Conservation (phyloP, 495 filamentous ascomycete genomes). For the Penicillium angulare region DNA sequence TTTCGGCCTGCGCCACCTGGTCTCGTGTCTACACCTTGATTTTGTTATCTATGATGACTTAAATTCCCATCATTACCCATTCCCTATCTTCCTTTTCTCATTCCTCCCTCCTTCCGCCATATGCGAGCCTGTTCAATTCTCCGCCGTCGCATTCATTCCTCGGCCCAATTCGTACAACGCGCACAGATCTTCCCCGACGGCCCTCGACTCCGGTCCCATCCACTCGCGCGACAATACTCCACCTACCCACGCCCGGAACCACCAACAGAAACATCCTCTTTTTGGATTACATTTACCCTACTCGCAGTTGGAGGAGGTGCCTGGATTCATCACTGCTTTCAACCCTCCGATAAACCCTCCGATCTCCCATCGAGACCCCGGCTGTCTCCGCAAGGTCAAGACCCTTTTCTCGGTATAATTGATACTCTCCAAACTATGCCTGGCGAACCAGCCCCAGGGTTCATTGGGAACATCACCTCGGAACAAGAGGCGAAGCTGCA, state of each 20-base stretch:
- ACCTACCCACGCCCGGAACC: constrained; percentile 20
- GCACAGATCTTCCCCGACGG: constrained; percentile 23
- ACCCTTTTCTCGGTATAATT: constrained; percentile 37
- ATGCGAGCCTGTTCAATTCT: constrained; percentile 37
- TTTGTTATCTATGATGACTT: constrained; percentile 8
- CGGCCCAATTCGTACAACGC: constrained; percentile 30
- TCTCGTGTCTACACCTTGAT: constrained; percentile 4
- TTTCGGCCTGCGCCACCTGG: neutral
- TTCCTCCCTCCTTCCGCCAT: constrained; percentile 21
- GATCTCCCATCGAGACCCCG: neutral
- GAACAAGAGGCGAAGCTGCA: constrained; percentile 88
- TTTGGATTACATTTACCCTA: constrained; percentile 41
- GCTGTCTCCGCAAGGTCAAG: constrained; percentile 10
- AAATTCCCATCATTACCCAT: constrained; percentile 2
- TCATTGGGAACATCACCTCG: constrained; percentile 80
- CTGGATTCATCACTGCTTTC: constrained; percentile 37
- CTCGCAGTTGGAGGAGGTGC: constrained; percentile 33
- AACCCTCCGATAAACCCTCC: constrained; percentile 6
- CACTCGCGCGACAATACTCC: constrained; percentile 26
- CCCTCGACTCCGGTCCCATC: constrained; percentile 20
- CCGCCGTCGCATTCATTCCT: constrained; percentile 34
- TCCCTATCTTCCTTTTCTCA: constrained; percentile 12
- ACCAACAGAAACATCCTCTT: constrained; percentile 38
- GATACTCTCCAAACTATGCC: constrained; percentile 44
- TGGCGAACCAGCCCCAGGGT: constrained; percentile 58